Evolutionary conservation across 495 filamentous ascomycete genomes (phyloP).

Genomic region (Penicillium cosmopolitanum): DNA sequence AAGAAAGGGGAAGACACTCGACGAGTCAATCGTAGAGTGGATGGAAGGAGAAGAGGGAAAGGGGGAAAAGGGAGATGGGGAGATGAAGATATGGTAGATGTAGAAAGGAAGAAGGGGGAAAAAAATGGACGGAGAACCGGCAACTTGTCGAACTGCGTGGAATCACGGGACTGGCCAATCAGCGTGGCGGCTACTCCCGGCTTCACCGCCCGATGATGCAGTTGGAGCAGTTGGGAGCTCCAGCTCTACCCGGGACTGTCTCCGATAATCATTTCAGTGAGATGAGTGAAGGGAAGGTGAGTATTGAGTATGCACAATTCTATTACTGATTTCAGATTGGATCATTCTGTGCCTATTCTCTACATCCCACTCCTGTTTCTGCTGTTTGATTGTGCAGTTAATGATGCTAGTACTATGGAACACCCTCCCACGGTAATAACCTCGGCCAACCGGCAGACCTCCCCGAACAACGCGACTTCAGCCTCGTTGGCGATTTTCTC

Average conservation of each 20-base stretch:
- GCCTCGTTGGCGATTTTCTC: not conserved
- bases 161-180: constrained; percentile 37
- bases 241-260: not conserved
- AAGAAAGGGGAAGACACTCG: constrained; percentile 37
- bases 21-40: constrained; percentile 49
- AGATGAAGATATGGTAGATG: constrained; percentile 29
- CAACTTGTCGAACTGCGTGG: constrained; percentile 49
- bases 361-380: too few species aligned
- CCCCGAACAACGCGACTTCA: constrained; percentile 8
- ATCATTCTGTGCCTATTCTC: too few species aligned
- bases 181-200: not conserved
- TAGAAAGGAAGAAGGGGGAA: constrained; percentile 33
- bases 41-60: constrained; percentile 32
- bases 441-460: constrained; percentile 17
- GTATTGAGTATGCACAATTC: too few species aligned
- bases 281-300: too few species aligned
- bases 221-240: not conserved
- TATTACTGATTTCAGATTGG: too few species aligned
- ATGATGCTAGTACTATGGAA: too few species aligned
- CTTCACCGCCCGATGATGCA: constrained; percentile 22
- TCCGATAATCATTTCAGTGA: too few species aligned
- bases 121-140: constrained; percentile 55
- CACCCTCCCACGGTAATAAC: constrained; percentile 5
- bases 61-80: constrained; percentile 33
- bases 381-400: too few species aligned